Evolutionary conservation across 352 stramenopile species (phyloP), one percentile per base, ranked within the genome.

Genomic region (Pythium periplocum): DNA sequence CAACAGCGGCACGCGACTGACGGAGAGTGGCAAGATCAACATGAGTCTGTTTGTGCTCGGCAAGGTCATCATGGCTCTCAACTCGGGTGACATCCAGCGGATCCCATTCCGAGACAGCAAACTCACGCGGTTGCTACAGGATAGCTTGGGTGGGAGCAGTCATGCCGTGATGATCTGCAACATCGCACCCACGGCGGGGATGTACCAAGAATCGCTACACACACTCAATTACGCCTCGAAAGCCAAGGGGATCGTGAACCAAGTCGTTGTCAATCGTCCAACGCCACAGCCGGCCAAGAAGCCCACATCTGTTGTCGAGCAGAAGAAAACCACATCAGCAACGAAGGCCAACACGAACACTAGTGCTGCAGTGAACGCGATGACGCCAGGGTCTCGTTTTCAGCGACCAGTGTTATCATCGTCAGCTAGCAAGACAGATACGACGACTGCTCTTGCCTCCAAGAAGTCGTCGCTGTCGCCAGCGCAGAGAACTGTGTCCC

Each of bases 81-180:
- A 73, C 41, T 64, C 63, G 2, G 65, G 71, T n/a, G 68, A 84
- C 6, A 75, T 78, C 26, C 83, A 86, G 59, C 63, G 51, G 11
- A 86, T 96, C 34, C 80, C 84, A 35, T 88, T 86, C 44, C 69
- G 75, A 17, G 78, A 92, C 45, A 84, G 73, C 42, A 90, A 84
- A 52, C 66, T 92, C 39, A 88, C 78, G 48, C 64, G 78, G 9
- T 51, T 95, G n/a, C 67, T 94, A 45, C 84, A 83, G 46, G 69
- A 75, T 59, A 72, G 62, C 50, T 43, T 81, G 1, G 61, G 69
- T 0, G 68, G 69, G 2, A 75, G 60, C 51, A 78, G 59, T 33
- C 68, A 73, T 34, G 66, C 62, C 1, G 53, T 81, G 4, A 62
- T 81, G 71, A 62, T 81, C 56, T 81, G 62, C 49, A 72, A 75